phyloP scores from a whole-genome alignment of 257 asterid genomes.

The Solanum peruvianum region DNA sequence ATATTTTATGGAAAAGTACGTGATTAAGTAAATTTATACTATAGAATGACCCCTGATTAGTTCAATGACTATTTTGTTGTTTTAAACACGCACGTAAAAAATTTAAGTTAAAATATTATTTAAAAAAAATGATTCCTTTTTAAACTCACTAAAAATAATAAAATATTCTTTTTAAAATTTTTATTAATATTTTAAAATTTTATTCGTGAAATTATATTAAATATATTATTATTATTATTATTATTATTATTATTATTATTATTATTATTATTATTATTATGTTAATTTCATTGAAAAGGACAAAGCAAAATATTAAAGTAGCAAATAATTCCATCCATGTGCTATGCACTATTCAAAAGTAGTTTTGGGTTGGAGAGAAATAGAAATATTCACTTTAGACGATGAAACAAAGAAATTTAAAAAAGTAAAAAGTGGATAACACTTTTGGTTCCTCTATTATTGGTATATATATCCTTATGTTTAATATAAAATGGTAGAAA shows the following conservation, averaged over 20 bases:
- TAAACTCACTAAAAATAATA: no score
- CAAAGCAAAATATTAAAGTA: not conserved
- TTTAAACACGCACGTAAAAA: accelerated
- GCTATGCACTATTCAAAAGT: not conserved
- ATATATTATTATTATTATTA: not conserved
- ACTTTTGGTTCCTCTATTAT: not conserved
- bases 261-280: not conserved
- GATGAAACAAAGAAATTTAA: not conserved
- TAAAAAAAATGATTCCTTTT: no score
- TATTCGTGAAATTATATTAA: not conserved
- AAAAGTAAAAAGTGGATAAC: not conserved
- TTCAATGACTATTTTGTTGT: no score
- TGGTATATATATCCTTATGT: not conserved
- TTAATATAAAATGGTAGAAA: not conserved
- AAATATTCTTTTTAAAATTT: not conserved
- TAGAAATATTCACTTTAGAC: not conserved
- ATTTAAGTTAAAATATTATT: no score
- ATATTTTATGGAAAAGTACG: not conserved
- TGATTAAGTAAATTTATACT: no score
- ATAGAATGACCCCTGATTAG: no score
- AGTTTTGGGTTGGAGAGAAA: not conserved
- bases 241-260: not conserved
- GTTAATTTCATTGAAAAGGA: not conserved
- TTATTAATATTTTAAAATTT: not conserved
- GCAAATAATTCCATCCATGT: not conserved